Evolutionary conservation across 139 green algal species (phyloP), one percentile per base, ranked within the genome.

Genomic region (Volvox africanus): DNA sequence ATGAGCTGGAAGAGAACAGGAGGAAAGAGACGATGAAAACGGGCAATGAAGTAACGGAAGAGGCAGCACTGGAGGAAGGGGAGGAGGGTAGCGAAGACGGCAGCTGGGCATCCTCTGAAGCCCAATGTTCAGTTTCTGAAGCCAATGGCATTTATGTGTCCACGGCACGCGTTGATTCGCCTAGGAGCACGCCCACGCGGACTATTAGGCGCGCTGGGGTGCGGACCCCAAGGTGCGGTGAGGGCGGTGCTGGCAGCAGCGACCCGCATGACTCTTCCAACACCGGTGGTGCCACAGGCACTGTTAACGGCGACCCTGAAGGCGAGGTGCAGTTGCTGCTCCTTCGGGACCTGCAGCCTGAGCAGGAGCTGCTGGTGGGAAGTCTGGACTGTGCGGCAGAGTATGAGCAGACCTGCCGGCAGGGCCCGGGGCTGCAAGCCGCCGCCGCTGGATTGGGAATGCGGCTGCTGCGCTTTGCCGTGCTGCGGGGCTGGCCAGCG

Each of bases 351-450:
- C 32, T 88, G 62, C 82, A 88, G 65, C 81, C 81, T 11, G 82
- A 61, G 30, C 62, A 65, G 82, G 37, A 65, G 84, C 84, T 90
- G 6, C 73, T 83, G 50, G 11, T 28, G 0, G 86, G 86, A 50
- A 84, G 71, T 44, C 50, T 90, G 50, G 86, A 90, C 73, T 90
- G 86, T 44, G 55, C 44, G n/a, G 50, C 50, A 5, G 50, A 90
- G 50, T 83, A 84, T 33, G 86, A 90, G 32, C 19, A 2, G 50
- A 61, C 28, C n/a, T 65, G 44, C 50, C 86, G 86, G 30, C 21
- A 44, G 28, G 55, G 50, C 6, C 17, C 86, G 9, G 73, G 30
- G 30, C 86, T 90, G 73, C 86, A 90, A 44, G 33, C 73, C 9
- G 21, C 71, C 86, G 73, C 73, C 69, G 30, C 86, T 19, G 32